Conservation (phyloP, 768 basidiomycete genomes). For the Mycena metata region DNA sequence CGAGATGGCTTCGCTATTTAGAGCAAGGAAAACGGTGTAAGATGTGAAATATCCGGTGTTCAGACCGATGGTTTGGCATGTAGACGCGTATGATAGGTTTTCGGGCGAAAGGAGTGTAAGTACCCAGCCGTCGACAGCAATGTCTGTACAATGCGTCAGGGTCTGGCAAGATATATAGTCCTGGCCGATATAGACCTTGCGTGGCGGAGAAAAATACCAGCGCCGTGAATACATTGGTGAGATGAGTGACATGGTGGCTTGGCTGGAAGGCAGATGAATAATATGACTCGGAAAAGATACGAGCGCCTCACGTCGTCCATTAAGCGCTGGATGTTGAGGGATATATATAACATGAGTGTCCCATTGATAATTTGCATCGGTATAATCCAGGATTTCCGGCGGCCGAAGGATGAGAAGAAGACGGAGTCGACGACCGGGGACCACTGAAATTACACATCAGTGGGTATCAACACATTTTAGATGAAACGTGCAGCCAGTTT, state of each 20-base stretch:
- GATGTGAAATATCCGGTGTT: slow-evolving; percentile 96
- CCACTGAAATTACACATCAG: slow-evolving; percentile 67
- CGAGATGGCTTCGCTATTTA: slow-evolving; percentile 95
- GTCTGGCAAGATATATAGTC: slow-evolving; percentile 3
- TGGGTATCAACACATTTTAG: too few species aligned
- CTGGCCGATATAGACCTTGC: slow-evolving; percentile 73
- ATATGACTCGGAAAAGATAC: slow-evolving; percentile 6
- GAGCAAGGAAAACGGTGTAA: slow-evolving; percentile 96
- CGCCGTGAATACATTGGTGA: slow-evolving; percentile 88
- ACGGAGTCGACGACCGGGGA: slow-evolving; percentile 96
- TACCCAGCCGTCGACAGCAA: slow-evolving; percentile 95
- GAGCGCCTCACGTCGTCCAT: slow-evolving; percentile 75
- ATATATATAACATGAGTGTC: slow-evolving; percentile 83
- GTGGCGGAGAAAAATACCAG: slow-evolving; percentile 97
- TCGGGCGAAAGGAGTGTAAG: slow-evolving; percentile 91
- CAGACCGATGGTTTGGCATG: slow-evolving; percentile 97
- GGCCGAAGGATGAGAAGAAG: slow-evolving; percentile 86
- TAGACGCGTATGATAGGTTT: slow-evolving; percentile 96
- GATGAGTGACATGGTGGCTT: slow-evolving; percentile 77
- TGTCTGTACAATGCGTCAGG: slow-evolving; percentile 67
- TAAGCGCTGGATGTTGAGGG: slow-evolving; percentile 77
- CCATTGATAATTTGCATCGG: slow-evolving; percentile 96
- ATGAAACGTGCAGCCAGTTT: slow-evolving; percentile 64
- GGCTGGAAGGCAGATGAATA: slow-evolving; percentile 65
- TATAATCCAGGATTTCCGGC: slow-evolving; percentile 98